Evolutionary conservation across 1,139 yeast genomes (phyloP).

Genomic region (Geotrichum candidum): DNA sequence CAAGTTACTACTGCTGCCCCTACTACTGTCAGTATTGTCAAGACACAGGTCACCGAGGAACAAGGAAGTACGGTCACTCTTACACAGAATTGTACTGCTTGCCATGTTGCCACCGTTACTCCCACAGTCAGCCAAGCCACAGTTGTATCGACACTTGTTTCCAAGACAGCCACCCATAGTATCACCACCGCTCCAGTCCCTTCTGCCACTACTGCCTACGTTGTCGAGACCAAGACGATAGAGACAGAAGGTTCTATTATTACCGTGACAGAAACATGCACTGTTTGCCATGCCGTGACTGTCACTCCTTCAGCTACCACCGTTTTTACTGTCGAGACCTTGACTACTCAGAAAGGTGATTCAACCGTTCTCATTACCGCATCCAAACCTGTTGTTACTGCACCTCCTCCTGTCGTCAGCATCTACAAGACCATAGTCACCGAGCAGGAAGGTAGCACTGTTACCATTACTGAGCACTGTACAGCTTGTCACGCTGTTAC

Average conservation of each 20-base stretch:
- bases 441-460: conserved; percentile 3
- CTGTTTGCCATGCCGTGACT: conserved; percentile 4
- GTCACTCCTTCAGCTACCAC: conserved; percentile 6
- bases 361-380: neutral
- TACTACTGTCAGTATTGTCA: neutral
- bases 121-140: neutral
- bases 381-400: neutral
- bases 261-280: neutral
- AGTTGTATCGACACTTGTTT: neutral
- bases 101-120: conserved; percentile 2
- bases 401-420: conserved; percentile 5
- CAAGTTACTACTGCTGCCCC: neutral
- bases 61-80: conserved; percentile 1
- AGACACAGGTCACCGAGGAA: conserved; percentile 1
- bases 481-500: conserved; percentile 4
- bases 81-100: conserved; percentile 4
- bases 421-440: conserved; percentile 1
- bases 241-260: neutral
- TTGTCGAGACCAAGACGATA: conserved; percentile 3
- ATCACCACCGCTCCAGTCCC: neutral
- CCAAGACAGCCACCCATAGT: neutral
- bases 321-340: neutral
- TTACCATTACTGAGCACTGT: conserved; percentile 5
- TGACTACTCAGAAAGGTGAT: conserved; percentile 2
- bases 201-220: neutral